phyloP scores from a whole-genome alignment of 2,329 filamentous ascomycete genomes.

The Calonectria hawksworthii region DNA sequence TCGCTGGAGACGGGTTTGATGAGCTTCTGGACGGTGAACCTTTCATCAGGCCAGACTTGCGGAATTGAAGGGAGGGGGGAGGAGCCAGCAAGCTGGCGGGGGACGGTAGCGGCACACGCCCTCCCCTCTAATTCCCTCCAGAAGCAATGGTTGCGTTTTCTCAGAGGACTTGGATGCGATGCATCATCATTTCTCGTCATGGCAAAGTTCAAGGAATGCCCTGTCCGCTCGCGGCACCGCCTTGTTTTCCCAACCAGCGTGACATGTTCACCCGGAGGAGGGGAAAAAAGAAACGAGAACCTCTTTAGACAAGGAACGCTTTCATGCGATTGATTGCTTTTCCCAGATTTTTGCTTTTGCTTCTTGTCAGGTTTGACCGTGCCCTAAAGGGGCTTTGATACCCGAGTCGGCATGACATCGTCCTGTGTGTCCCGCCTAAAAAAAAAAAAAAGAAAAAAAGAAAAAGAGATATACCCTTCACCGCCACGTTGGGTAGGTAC shows the following conservation, averaged over 20 bases:
- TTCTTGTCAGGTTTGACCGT: constrained; percentile 5
- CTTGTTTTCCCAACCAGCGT: constrained; percentile 1
- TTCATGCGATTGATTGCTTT: constrained; percentile 21
- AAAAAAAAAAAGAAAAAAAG: neutral
- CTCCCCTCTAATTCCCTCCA: neutral
- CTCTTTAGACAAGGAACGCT: neutral
- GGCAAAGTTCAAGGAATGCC: constrained; percentile 17
- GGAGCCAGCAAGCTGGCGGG: neutral
- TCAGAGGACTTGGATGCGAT: constrained; percentile 3
- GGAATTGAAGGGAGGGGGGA: constrained; percentile 9
- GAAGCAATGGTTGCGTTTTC: constrained; percentile 3
- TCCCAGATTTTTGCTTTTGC: constrained; percentile 1
- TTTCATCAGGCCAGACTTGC: constrained; percentile 25
- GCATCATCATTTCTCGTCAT: constrained; percentile 14
- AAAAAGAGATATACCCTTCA: constrained; percentile 30
- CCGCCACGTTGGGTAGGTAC: constrained; percentile 37
- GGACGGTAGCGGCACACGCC: neutral
- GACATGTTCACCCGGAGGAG: constrained; percentile 6
- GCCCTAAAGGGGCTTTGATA: constrained; percentile 19
- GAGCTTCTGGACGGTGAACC: neutral
- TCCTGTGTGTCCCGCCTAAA: constrained; percentile 17
- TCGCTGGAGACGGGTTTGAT: neutral
- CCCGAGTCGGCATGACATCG: constrained; percentile 22
- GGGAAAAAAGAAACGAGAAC: neutral
- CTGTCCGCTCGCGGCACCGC: neutral